These are phyloP conservation scores for Anthracocystis setariae DNA, from an alignment of 1,284 basidiomycete species.

Conservation along the genomic window DNA sequence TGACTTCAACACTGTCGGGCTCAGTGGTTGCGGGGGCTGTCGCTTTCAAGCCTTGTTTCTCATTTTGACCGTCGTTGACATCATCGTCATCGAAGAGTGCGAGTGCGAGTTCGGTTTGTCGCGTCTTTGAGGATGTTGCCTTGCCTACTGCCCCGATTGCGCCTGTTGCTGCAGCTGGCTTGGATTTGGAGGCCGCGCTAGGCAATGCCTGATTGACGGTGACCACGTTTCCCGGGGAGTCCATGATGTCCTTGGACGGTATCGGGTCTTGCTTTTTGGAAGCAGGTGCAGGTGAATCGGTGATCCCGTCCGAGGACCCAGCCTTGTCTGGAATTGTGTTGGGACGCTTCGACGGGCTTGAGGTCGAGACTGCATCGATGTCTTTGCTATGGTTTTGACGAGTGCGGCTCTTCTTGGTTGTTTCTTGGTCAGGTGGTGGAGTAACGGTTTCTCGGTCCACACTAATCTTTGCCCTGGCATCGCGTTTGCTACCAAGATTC, in stretches of 20 bases:
- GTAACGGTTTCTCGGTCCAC: constrained; percentile 9
- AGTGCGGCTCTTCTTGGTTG: constrained; percentile 12
- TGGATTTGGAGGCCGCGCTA: constrained; percentile 1
- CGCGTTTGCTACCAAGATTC: constrained; percentile 5
- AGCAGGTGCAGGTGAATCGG: not conserved
- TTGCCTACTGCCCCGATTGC: not conserved
- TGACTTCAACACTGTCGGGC: not conserved
- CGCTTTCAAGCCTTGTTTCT: no score
- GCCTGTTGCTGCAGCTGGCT: constrained; percentile 1
- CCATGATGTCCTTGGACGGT: not conserved
- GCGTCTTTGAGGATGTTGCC: constrained; percentile 1
- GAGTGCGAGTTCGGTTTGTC: constrained; percentile 13
- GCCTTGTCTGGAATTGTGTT: not conserved
- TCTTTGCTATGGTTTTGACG: constrained; percentile 28
- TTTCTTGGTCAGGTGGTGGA: constrained; percentile 12
- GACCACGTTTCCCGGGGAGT: constrained; percentile 1
- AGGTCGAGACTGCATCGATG: not conserved
- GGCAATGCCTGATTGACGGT: not conserved
- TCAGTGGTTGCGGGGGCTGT: not conserved
- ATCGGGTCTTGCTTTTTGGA: not conserved
- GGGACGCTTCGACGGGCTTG: not conserved
- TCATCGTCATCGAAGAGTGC: constrained; percentile 26
- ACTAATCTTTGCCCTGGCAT: constrained; percentile 10
- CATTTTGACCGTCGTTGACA: not conserved
- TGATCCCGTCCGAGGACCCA: not conserved